phyloP scores from a whole-genome alignment of 345 rosid species.

The Salix purpurea region DNA sequence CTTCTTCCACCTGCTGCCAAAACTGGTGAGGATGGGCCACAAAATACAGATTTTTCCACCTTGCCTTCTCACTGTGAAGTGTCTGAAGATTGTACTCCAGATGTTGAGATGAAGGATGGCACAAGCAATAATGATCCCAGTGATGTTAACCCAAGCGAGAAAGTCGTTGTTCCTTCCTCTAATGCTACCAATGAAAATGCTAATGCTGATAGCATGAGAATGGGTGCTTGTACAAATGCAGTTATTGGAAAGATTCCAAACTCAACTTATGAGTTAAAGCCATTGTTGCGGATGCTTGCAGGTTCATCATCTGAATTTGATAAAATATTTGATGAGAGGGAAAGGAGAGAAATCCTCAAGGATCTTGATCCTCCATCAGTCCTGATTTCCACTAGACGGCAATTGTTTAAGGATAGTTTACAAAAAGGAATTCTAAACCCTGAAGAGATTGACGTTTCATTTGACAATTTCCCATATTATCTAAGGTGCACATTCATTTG shows the following conservation, averaged over 20 bases:
- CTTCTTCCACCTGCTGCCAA: slow-evolving; percentile 58
- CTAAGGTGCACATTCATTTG: slow-evolving; percentile 47
- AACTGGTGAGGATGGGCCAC: slow-evolving; percentile 46
- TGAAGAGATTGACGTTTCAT: slow-evolving; percentile 63
- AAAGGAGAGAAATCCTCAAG: slow-evolving; percentile 47
- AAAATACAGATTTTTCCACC: slow-evolving; percentile 50
- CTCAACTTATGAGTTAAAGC: slow-evolving; percentile 56
- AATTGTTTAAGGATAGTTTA: slow-evolving; percentile 65
- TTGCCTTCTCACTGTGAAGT: slow-evolving; percentile 46
- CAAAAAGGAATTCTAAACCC: slow-evolving; percentile 63
- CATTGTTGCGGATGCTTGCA: slow-evolving; percentile 58
- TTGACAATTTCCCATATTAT: slow-evolving; percentile 77
- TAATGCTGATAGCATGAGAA: slow-evolving; percentile 42
- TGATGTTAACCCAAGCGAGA: slow-evolving; percentile 53
- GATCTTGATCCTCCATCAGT: slow-evolving; percentile 46
- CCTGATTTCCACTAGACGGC: slow-evolving; percentile 53
- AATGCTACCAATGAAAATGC: slow-evolving; percentile 47
- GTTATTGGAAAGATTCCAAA: slow-evolving; percentile 50
- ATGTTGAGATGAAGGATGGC: slow-evolving; percentile 67
- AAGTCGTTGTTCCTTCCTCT: slow-evolving; percentile 46
- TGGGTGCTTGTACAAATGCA: slow-evolving; percentile 52
- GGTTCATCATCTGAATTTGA: slow-evolving; percentile 53
- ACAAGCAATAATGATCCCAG: slow-evolving; percentile 46
- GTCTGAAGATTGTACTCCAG: slow-evolving; percentile 44
- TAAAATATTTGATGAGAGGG: slow-evolving; percentile 62